phyloP scores from a whole-genome alignment of 2,329 filamentous ascomycete genomes.

The Grosmannia huntii region DNA sequence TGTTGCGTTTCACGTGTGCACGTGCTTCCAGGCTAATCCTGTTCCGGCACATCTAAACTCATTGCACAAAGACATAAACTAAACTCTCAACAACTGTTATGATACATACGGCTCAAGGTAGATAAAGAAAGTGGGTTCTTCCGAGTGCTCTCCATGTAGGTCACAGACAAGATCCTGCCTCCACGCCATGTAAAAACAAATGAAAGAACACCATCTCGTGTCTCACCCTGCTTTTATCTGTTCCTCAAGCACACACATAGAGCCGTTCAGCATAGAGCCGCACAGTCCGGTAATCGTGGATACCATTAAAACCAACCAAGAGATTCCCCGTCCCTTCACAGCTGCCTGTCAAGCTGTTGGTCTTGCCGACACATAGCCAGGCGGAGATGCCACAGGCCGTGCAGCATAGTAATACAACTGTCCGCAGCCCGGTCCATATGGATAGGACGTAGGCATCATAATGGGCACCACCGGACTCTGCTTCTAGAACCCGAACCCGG shows the following conservation, averaged over 20 bases:
- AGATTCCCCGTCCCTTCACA: neutral
- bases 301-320: neutral
- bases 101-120: constrained; percentile 6
- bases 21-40: neutral
- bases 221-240: neutral
- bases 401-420: neutral
- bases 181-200: neutral
- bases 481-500: constrained; percentile 55
- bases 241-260: neutral
- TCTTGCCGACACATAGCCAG: neutral
- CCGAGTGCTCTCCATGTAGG: neutral
- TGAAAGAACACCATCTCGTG: neutral
- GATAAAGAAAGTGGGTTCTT: neutral
- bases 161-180: neutral
- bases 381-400: neutral
- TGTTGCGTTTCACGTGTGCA: neutral
- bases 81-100: constrained; percentile 4
- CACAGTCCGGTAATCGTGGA: neutral
- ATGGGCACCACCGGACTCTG: constrained; percentile 14
- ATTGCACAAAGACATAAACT: neutral
- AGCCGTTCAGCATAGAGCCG: neutral
- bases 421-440: neutral
- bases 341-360: neutral
- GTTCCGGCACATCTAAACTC: neutral
- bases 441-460: neutral